Evolutionary conservation across 768 basidiomycete genomes (phyloP), one percentile per base, ranked within the genome.

Genomic region (Pholiota molesta): DNA sequence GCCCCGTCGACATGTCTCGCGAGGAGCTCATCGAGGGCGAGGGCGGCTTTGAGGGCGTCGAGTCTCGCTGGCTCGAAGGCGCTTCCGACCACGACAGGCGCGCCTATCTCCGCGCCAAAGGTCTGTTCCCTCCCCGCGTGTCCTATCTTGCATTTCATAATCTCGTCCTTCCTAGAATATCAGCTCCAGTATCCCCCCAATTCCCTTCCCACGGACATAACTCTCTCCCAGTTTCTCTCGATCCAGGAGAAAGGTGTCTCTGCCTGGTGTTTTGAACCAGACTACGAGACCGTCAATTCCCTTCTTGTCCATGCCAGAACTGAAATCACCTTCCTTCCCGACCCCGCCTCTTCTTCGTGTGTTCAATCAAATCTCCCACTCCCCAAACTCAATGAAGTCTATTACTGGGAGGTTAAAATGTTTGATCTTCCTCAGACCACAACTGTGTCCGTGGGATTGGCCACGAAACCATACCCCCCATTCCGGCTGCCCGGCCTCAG

Each of bases 181-280:
- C 93, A 95, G 71, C 63, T 88, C 26, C 90, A 92, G 73, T 96
- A 96, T 75, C 94, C 92, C 5, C 96, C 97, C 33, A 95, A 97
- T 72, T 99, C 97, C n/a, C 82, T 91, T 47, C 94, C 96, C 23
- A 96, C 97, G 55, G 97, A 99, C 74, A 99, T 99, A 76, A 99
- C 97, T 0, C 82, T 99, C 57, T 97, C 97, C 9, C 97, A 99
- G 71, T 99, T 99, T 77, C 88, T 99, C 21, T 95, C 96, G 28
- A 99, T 99, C 61, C 97, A 99, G 73, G 97, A 99, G 78, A 99
- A 99, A 72, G 97, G 97, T 66, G 97, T 99, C 49, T 97, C 96
- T 28, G 97, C 97, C 17, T 99, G 97, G 97, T 95, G 89, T 40
- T 99, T 99, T 72, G 97, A 99, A 74, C 97, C 97, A 37, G 97